Conservation (phyloP, 2,329 filamentous ascomycete species). For the Chaetothyriales sp. region DNA sequence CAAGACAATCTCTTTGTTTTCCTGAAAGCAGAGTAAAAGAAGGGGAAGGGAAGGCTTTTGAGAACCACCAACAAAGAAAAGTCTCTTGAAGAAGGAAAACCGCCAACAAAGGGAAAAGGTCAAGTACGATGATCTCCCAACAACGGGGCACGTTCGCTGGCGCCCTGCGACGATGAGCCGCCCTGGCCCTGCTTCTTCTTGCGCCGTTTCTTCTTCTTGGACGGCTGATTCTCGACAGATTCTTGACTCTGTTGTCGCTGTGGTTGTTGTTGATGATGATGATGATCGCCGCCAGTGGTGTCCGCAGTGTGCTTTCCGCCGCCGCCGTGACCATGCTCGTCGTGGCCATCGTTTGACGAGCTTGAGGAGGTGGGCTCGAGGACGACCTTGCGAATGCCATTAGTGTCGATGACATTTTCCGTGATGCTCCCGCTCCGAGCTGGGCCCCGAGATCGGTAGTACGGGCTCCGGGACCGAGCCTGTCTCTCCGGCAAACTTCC, state of each 20-base stretch:
- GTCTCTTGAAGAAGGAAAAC: background rate
- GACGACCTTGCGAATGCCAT: conserved; percentile 61
- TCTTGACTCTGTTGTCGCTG: background rate
- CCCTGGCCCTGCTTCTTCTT: conserved; percentile 4
- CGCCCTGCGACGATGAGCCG: background rate
- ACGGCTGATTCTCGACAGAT: conserved; percentile 1
- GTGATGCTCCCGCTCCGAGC: conserved; percentile 64
- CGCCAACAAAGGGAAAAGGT: conserved; percentile 2
- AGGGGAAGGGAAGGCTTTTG: background rate
- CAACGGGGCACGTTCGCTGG: conserved; percentile 10
- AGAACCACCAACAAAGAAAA: background rate
- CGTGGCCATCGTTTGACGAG: conserved; percentile 27
- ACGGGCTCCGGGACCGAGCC: conserved; percentile 20
- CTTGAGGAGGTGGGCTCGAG: conserved; percentile 51
- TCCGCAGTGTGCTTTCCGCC: background rate
- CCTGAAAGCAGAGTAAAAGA: too few species aligned
- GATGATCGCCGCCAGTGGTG: background rate
- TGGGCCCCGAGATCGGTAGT: conserved; percentile 30
- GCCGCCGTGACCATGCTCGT: conserved; percentile 6
- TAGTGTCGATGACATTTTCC: conserved; percentile 59
- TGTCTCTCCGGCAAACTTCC: conserved; percentile 16
- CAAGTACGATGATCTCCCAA: conserved; percentile 6
- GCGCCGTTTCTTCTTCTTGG: conserved; percentile 11
- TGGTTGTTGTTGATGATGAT: too few species aligned
- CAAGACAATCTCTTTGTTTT: background rate